Evolutionary conservation across 192 early-diverging fungal genomes (phyloP).

Genomic region (Jimgerdemannia lactiflua): DNA sequence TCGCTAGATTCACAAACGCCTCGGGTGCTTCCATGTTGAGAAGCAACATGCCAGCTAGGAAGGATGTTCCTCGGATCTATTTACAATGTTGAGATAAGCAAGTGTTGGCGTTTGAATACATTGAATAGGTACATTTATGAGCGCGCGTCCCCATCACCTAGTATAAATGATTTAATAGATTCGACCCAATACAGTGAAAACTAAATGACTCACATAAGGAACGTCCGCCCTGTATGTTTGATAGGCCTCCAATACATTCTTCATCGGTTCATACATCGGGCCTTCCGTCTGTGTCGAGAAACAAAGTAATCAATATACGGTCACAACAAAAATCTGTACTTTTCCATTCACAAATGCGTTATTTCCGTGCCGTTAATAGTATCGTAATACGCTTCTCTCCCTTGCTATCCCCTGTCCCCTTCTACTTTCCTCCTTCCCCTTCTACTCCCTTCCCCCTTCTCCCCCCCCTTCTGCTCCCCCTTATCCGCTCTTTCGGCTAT

Average conservation of each 20-base stretch:
- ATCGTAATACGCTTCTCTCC: neutral
- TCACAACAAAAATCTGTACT: too few relatives aligned
- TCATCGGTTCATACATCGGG: conserved; percentile 26
- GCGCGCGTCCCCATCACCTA: too few relatives aligned
- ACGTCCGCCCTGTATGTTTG: conserved; percentile 26
- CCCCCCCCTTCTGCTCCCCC: conserved; percentile 2
- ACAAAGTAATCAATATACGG: neutral
- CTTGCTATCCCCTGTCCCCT: neutral
- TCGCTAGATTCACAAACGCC: conserved; percentile 25
- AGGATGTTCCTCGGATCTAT: conserved; percentile 31
- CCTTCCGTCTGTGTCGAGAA: conserved; percentile 26
- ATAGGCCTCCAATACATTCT: conserved; percentile 36
- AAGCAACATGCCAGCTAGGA: conserved; percentile 37
- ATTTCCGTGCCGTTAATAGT: neutral
- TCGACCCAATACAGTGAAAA: neutral
- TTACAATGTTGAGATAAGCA: too few relatives aligned
- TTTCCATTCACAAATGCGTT: neutral
- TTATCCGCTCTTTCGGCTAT: too few relatives aligned
- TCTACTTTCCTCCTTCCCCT: neutral
- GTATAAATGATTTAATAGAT: too few relatives aligned
- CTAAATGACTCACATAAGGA: conserved; percentile 26
- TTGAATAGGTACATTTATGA: too few relatives aligned
- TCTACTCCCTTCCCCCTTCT: neutral
- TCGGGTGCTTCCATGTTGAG: conserved; percentile 32
- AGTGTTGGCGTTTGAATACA: too few relatives aligned